Evolutionary conservation across 345 rosid genomes (phyloP), one percentile per base, ranked within the genome.

Genomic region (Citrus medica): DNA sequence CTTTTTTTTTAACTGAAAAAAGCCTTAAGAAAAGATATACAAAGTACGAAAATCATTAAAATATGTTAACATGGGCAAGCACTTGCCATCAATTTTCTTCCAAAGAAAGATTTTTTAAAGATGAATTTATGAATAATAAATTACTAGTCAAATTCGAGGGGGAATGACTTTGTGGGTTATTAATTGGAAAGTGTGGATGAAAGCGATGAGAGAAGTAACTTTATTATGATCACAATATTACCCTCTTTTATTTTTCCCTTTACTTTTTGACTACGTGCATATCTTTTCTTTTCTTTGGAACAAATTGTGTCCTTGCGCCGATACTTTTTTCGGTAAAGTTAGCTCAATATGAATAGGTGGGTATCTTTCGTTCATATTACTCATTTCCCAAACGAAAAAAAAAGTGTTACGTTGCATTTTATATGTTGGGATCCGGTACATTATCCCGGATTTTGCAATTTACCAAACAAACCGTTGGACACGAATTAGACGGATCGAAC

Each of bases 211-310:
- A 21, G 59, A 24, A 40, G 67, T 37, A 42, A 17, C 85, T 80
- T 79, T 74, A 32, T 40, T 74, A 66, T 60, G 87, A 69, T 77
- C 51, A 30, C 16, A 42, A 19, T 6, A 71, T 75, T 67, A 74
- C 74, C 82, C 82, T 2, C 12, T 61, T 58, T 10, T 38, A 35
- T 21, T 28, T 83, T 61, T 28, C 62, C 83, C 75, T 42, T 42
- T 42, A 42, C 51, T 86, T 68, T 81, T 86, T 79, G 85, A 81
- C 86, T 51, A 55, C 40, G 68, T 24, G 75, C 78, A 27, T 62
- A 12, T 71, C 58, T 75, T 79, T 80, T 25, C 25, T 58, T 14
- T 48, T 56, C 37, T 55, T n/a, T 75, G 40, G 10, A 35, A 9
- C 51, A 7, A 22, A 22, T 38, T 16, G 61, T 66, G 25, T 37